Base-by-base conservation (phyloP, 768 basidiomycete species). In the Panus rudis region DNA sequence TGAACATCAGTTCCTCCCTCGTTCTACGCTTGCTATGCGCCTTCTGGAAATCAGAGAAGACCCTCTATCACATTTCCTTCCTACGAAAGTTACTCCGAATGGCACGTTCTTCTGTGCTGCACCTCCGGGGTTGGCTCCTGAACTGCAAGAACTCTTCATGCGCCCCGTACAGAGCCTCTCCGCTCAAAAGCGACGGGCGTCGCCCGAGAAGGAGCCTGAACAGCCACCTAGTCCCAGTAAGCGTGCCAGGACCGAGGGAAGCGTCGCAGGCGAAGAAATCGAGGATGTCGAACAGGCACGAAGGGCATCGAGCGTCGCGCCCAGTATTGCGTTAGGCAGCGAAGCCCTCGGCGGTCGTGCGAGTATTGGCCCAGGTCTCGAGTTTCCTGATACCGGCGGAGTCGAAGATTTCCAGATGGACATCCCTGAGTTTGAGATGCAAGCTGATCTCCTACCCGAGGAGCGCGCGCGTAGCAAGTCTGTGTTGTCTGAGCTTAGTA, bases 41-140 rank as follows among this genome's bases (percentile, higher is more conserved):
- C 75, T 97, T 14, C 71, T 89, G 42, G 82, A 89, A 54, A 88
- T 96, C 52, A 78, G 86, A 21, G 78, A 84, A 8, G 87, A 96
- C 54, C 92, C 92, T 19, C 63, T 87, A 4, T 69, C 80, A 6
- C 82, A 92, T 60, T 97, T 92, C 68, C 65, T 96, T 37, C 92
- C 93, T 8, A 87, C 83, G 2, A 80, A 81, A 51, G 66, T 70
- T n/a, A 84, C 80, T 2, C 70, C 76, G 13, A 72, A 78, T n/a
- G 82, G 81, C 21, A 77, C 73, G 3, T 84, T 83, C 56, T 83
- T 93, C 63, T 87, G 76, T 54, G 85, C 83, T 34, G 92, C 85
- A 0, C 92, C 93, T 10, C 84, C 86, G 11, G 89, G 89, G 7
- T 62, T 93, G 38, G 78, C 81, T 0, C 82, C 85, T 0, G 90